Conservation (phyloP, 73 alveolate species). For the Paramecium caudatum region DNA sequence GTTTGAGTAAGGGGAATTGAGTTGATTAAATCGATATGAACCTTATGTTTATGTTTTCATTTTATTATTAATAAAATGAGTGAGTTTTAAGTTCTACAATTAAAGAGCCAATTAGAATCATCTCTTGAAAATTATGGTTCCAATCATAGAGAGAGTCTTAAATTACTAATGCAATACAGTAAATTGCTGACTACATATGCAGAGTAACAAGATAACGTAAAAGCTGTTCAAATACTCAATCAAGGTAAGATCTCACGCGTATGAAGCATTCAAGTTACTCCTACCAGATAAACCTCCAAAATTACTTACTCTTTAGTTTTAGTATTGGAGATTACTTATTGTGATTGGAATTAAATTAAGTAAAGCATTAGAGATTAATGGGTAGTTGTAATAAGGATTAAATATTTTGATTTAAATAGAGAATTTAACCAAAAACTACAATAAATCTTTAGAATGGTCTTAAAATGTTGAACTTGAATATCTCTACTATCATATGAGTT, state of each 20-base stretch:
- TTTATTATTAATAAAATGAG: conserved; percentile 13
- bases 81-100: conserved; percentile 1
- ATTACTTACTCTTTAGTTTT: not conserved
- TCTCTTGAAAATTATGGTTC: conserved; percentile 53
- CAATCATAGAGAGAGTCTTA: not conserved
- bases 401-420: conserved; percentile 29
- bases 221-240: not conserved
- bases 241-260: conserved; percentile 4
- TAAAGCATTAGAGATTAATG: conserved; percentile 28
- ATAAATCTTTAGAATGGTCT: conserved; percentile 48
- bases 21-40: too few relatives aligned
- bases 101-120: conserved; percentile 28
- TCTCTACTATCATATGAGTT: conserved; percentile 9
- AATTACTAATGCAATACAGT: conserved; percentile 29
- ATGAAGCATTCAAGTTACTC: not conserved
- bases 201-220: not conserved
- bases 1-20: too few relatives aligned
- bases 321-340: conserved; percentile 42
- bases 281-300: conserved; percentile 52
- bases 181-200: not conserved
- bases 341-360: conserved; percentile 23
- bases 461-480: not conserved
- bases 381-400: not conserved
- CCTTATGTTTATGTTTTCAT: too few relatives aligned
- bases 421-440: not conserved